These are phyloP conservation scores for Eimeria acervulina DNA, from an alignment of 169 alveolate species.

Conservation along the genomic window DNA sequence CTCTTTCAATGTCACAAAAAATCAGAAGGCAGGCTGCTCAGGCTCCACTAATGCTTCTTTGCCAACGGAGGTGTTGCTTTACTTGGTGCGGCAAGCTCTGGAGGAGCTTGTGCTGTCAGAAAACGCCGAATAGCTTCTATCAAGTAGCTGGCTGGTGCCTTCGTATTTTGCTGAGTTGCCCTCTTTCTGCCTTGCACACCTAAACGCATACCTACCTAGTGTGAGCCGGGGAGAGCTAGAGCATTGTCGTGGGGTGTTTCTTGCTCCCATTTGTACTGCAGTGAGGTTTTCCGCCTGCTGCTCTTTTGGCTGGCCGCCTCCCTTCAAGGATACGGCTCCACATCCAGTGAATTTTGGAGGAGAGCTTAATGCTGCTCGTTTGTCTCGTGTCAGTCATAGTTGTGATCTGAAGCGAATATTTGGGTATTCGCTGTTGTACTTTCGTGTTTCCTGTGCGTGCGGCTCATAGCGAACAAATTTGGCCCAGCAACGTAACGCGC, in stretches of 20 bases:
- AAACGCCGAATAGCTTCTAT: not conserved
- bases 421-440: not conserved
- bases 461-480: not conserved
- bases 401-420: not conserved
- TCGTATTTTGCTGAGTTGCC: not conserved
- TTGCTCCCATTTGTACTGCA: not conserved
- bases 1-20: not conserved
- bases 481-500: not conserved
- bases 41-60: conserved; percentile 5
- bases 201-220: not conserved
- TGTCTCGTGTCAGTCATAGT: not conserved
- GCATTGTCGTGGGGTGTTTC: not conserved
- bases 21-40: not conserved
- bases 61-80: conserved; percentile 20
- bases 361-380: not conserved
- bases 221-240: not conserved
- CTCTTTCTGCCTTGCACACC: not conserved
- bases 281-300: not conserved
- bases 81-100: conserved; percentile 50
- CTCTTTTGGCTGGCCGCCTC: not conserved
- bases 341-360: not conserved
- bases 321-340: no score
- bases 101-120: conserved; percentile 25
- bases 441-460: not conserved
- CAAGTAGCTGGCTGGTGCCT: not conserved